phyloP scores from a whole-genome alignment of 2,329 filamentous ascomycete genomes.

The Phialemonium atrogriseum region DNA sequence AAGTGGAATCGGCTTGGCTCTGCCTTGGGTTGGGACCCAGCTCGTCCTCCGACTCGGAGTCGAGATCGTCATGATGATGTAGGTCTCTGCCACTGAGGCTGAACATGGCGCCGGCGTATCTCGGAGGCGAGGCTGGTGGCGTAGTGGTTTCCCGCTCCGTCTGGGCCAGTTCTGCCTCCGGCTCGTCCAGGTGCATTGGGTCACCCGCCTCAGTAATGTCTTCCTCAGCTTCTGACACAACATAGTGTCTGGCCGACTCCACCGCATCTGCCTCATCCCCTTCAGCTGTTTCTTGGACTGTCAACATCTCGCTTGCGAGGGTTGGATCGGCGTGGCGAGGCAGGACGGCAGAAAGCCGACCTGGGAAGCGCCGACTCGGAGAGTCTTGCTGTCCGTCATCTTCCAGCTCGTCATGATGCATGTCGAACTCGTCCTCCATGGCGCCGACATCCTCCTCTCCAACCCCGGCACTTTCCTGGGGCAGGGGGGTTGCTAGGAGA shows the following conservation, averaged over 20 bases:
- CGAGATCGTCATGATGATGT: conserved; percentile 29
- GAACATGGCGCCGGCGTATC: conserved; percentile 23
- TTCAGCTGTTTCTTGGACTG: conserved; percentile 2
- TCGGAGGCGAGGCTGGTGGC: conserved; percentile 20
- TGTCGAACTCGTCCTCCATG: conserved; percentile 8
- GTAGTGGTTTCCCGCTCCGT: conserved; percentile 13
- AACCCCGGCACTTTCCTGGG: conserved; percentile 8
- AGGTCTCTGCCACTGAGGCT: conserved; percentile 40
- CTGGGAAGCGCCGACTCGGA: conserved; percentile 22
- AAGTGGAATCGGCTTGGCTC: conserved; percentile 15
- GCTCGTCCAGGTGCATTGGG: conserved; percentile 19
- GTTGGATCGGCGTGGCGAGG: conserved; percentile 21
- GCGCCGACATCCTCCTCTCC: conserved; percentile 11
- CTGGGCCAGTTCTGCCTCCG: conserved; percentile 8
- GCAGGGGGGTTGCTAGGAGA: conserved; percentile 15
- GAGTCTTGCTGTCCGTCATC: conserved; percentile 13
- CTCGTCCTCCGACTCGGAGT: conserved; percentile 51
- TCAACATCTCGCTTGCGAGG: conserved; percentile 8
- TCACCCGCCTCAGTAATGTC: conserved; percentile 8
- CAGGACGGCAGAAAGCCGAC: conserved; percentile 28
- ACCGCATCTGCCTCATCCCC: conserved; percentile 1
- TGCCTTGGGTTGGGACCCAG: too few relatives aligned
- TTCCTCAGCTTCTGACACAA: conserved; percentile 1
- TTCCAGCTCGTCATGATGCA: conserved; percentile 6
- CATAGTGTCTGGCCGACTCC: background rate